Evolutionary conservation across 306 rosid species (phyloP).

Genomic region (peach (Prunus persica)): DNA sequence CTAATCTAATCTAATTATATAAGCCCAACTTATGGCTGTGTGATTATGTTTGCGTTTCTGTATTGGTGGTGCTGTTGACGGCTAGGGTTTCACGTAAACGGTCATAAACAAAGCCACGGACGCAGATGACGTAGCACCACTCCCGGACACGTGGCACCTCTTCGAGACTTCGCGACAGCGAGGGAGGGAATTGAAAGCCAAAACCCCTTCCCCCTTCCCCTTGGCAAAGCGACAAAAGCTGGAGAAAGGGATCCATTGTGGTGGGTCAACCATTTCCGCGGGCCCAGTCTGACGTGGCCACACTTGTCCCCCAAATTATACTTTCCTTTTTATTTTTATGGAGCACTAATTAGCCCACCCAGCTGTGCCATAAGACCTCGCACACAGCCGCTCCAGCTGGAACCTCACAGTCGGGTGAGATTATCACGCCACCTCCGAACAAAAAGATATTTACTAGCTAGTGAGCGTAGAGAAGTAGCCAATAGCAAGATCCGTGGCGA

Average conservation of each 20-base stretch:
- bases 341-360: constrained; percentile 24
- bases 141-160: constrained; percentile 31
- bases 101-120: constrained; percentile 34
- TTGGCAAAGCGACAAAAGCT: constrained; percentile 43
- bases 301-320: constrained; percentile 21
- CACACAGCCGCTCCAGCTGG: background rate
- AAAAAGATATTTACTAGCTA: constrained; percentile 29
- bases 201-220: background rate
- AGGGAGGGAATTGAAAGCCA: constrained; percentile 27
- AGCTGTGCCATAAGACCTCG: constrained; percentile 12
- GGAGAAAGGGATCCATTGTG: constrained; percentile 23
- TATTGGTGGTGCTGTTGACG: background rate
- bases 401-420: background rate
- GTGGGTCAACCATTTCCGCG: constrained; percentile 25
- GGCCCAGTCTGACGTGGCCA: constrained; percentile 52
- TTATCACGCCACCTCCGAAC: constrained; percentile 2
- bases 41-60: background rate
- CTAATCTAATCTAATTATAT: background rate
- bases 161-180: constrained; percentile 26
- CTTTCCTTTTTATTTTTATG: background rate
- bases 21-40: background rate
- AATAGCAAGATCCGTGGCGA: constrained; percentile 45
- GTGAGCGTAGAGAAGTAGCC: constrained; percentile 32
- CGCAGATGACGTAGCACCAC: constrained; percentile 27
- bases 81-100: constrained; percentile 1